Percentiles rank a stretch among this genome's conserved stretches.
Evolutionary conservation across 805 yeast species (phyloP).

Genomic region (Pichia paraexigua): DNA sequence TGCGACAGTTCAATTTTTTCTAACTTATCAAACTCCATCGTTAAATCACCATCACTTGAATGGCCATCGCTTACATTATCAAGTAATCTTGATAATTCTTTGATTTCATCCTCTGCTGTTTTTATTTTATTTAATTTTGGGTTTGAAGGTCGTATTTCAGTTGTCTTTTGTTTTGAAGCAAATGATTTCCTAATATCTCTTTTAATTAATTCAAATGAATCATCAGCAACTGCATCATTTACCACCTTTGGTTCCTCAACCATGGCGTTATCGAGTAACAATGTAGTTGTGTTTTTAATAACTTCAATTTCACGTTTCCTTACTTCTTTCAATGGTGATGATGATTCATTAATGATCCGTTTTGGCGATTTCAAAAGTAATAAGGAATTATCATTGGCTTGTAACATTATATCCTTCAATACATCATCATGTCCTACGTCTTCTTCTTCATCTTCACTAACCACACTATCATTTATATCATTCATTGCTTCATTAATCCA

Average conservation of each 20-base stretch:
- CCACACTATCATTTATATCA: constrained; percentile 10
- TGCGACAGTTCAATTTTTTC: constrained; percentile 26
- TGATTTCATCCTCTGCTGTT: constrained; percentile 13
- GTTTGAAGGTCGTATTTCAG: background rate
- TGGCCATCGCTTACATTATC: constrained; percentile 16
- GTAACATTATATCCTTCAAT: background rate
- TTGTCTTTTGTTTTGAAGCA: constrained; percentile 16
- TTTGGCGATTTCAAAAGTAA: constrained; percentile 20
- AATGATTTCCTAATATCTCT: constrained; percentile 25
- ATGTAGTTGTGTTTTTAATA: constrained; percentile 12
- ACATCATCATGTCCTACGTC: background rate
- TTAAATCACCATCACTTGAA: constrained; percentile 18
- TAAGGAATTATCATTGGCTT: constrained; percentile 8
- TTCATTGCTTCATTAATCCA: constrained; percentile 26
- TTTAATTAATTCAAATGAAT: constrained; percentile 26
- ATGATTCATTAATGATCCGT: constrained; percentile 11
- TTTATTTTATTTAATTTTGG: background rate
- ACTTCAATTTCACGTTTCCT: constrained; percentile 16
- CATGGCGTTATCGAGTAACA: constrained; percentile 5
- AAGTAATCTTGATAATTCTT: constrained; percentile 15
- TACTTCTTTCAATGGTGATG: constrained; percentile 16
- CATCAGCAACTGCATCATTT: constrained; percentile 5
- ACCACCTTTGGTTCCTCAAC: background rate
- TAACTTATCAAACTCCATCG: constrained; percentile 20
- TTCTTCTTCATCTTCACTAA: background rate